Percentiles rank a stretch among this genome's conserved stretches.
Conservation (phyloP, 257 asterid species). For the Solanum pimpinellifolium region DNA sequence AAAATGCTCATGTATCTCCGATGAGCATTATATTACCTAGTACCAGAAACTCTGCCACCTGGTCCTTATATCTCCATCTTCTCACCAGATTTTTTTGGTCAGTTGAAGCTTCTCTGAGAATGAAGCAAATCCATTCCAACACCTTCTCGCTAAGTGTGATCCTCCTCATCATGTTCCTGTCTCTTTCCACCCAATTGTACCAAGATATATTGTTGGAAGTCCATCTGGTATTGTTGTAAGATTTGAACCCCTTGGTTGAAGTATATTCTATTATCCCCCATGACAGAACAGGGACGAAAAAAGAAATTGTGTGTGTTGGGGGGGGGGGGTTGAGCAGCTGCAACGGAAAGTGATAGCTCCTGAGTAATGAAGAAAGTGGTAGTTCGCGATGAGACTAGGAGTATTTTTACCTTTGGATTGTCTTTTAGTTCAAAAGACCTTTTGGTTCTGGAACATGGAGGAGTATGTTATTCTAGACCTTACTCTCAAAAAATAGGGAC, state of each 20-base stretch:
- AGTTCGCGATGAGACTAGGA: not conserved
- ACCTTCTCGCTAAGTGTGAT: not conserved
- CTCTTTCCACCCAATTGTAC: not conserved
- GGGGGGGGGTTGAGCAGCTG: not conserved
- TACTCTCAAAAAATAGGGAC: not conserved
- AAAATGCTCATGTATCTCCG: not conserved
- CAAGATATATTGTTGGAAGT: not conserved
- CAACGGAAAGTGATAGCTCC: not conserved
- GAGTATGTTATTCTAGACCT: not conserved
- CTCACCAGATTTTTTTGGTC: not conserved
- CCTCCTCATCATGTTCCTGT: not conserved
- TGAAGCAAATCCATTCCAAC: not conserved
- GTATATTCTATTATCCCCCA: not conserved
- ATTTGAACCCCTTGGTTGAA: not conserved
- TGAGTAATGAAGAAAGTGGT: not conserved
- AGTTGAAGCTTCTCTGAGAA: not conserved
- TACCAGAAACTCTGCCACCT: not conserved
- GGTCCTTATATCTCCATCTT: not conserved
- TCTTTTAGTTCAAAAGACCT: not conserved
- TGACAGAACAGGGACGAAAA: not conserved
- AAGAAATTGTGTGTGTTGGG: too few relatives aligned
- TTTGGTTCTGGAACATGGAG: not conserved
- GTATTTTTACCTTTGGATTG: not conserved
- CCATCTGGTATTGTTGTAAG: not conserved
- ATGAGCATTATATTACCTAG: not conserved